phyloP scores from a whole-genome alignment of 257 asterid genomes.

The Solanum bukasovii region DNA sequence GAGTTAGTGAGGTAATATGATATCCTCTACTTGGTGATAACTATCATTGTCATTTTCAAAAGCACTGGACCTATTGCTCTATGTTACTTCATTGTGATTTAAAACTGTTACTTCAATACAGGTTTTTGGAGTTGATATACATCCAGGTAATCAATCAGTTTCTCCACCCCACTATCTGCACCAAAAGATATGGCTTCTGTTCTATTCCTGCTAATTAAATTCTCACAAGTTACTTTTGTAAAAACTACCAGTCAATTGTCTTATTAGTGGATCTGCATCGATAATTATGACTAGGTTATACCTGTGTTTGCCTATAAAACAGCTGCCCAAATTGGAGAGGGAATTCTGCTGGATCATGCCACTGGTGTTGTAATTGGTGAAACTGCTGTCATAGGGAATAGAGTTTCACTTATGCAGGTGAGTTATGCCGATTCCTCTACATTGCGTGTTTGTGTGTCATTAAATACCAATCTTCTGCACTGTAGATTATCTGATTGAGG shows the following conservation, averaged over 20 bases:
- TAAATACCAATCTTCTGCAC: neutral
- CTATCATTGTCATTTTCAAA: neutral
- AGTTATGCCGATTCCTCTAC: neutral
- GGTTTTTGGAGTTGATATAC: conserved; percentile 44
- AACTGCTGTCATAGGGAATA: conserved; percentile 31
- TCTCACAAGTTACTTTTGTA: neutral
- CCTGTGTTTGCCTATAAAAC: neutral
- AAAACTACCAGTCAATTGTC: neutral
- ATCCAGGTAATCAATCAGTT: conserved; percentile 23
- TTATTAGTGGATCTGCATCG: neutral
- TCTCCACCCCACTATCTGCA: neutral
- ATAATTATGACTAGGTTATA: neutral
- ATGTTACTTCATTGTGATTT: neutral
- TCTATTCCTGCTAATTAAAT: neutral
- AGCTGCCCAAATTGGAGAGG: conserved; percentile 39
- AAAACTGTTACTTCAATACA: neutral
- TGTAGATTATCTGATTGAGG: neutral
- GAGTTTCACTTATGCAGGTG: conserved; percentile 43
- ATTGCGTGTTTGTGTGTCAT: neutral
- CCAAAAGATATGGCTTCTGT: neutral
- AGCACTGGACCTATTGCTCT: neutral
- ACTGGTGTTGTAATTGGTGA: conserved; percentile 42
- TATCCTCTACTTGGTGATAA: neutral
- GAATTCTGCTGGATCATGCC: conserved; percentile 36
- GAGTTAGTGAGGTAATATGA: conserved; percentile 31